phyloP scores from a whole-genome alignment of 495 filamentous ascomycete species.

The Xylaria cubensis region DNA sequence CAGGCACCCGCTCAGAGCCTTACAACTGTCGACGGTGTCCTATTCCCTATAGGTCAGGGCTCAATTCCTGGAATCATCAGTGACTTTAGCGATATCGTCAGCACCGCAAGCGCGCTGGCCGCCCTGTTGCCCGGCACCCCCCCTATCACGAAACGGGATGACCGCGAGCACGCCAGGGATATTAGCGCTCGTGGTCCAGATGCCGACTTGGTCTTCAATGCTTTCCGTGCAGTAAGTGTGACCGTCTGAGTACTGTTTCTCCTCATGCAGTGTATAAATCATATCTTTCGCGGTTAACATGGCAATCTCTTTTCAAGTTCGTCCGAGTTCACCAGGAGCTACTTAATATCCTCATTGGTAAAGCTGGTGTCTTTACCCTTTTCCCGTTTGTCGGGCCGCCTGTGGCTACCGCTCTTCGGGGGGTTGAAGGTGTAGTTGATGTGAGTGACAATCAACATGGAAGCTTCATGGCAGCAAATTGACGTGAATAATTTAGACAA shows the following conservation, averaged over 20 bases:
- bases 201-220: slow-evolving; percentile 29
- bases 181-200: slow-evolving; percentile 12
- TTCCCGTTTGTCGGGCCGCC: slow-evolving; percentile 35
- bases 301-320: slow-evolving; percentile 26
- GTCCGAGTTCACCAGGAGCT: slow-evolving; percentile 40
- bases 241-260: background rate
- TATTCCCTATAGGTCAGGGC: slow-evolving; percentile 38
- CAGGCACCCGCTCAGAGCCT: slow-evolving; percentile 38
- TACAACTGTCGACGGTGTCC: slow-evolving; percentile 35
- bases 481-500: slow-evolving; percentile 15
- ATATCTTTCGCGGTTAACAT: background rate
- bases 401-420: slow-evolving; percentile 30
- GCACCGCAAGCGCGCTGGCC: slow-evolving; percentile 17
- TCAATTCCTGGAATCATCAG: slow-evolving; percentile 37
- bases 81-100: slow-evolving; percentile 34
- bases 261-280: background rate
- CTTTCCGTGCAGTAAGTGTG: slow-evolving; percentile 33
- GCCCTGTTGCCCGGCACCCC: slow-evolving; percentile 10
- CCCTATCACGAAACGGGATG: background rate
- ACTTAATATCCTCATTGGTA: slow-evolving; percentile 44
- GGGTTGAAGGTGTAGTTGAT: slow-evolving; percentile 33
- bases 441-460: slow-evolving; percentile 24
- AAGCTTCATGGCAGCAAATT: background rate
- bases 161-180: slow-evolving; percentile 19
- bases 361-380: slow-evolving; percentile 30